Conservation (phyloP, 768 basidiomycete species). For the Leucosporidium creatinivorum region DNA sequence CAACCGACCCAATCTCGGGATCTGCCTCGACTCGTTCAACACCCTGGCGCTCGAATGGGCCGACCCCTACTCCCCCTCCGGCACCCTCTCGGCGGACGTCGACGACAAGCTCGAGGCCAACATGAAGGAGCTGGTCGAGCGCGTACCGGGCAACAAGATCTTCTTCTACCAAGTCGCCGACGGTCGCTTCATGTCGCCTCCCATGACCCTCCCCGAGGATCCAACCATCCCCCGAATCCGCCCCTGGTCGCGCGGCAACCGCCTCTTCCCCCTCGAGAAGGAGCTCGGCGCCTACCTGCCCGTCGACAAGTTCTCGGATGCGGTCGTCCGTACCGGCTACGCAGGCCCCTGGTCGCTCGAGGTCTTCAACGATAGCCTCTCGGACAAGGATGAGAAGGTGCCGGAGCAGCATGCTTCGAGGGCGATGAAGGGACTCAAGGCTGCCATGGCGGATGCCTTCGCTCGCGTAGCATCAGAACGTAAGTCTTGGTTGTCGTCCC, state of each 20-base stretch:
- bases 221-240: constrained; percentile 32
- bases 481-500: no score
- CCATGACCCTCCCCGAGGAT: constrained; percentile 25
- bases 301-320: constrained; percentile 41
- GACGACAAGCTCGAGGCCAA: constrained; percentile 32
- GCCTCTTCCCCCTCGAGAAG: constrained; percentile 45
- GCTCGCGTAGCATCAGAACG: neutral
- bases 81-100: constrained; percentile 33
- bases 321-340: constrained; percentile 42
- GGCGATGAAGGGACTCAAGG: constrained; percentile 13
- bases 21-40: constrained; percentile 46
- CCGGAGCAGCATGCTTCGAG: constrained; percentile 28
- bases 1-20: constrained; percentile 43
- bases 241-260: constrained; percentile 44
- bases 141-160: constrained; percentile 44
- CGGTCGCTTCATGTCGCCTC: constrained; percentile 34
- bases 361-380: constrained; percentile 44
- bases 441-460: constrained; percentile 5
- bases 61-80: constrained; percentile 40
- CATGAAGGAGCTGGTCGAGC: constrained; percentile 38
- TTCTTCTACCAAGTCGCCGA: constrained; percentile 47
- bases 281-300: constrained; percentile 42
- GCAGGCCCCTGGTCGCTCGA: constrained; percentile 44
- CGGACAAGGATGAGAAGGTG: constrained; percentile 7
- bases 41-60: constrained; percentile 45